Conservation (phyloP, 2,329 filamentous ascomycete genomes). For the Fusarium tanahbumbuense region DNA sequence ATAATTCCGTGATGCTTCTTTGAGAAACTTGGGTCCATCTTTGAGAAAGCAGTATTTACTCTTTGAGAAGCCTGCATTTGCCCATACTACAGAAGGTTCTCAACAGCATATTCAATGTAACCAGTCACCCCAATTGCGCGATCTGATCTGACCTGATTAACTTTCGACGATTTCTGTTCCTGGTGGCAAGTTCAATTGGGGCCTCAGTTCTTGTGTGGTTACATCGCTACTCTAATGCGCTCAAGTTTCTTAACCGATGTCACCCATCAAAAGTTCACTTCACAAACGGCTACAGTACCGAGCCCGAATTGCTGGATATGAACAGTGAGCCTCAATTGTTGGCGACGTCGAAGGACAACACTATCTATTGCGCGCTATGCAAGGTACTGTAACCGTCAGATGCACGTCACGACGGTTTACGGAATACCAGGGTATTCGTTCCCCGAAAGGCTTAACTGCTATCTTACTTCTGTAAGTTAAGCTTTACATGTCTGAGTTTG, state of each 20-base stretch:
- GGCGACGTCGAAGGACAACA: neutral
- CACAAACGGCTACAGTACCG: neutral
- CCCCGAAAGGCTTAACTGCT: constrained; percentile 16
- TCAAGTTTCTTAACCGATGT: constrained; percentile 20
- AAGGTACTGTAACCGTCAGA: constrained; percentile 15
- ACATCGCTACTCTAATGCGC: constrained; percentile 27
- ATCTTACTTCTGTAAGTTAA: neutral
- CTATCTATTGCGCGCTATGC: neutral
- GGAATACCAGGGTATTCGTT: constrained; percentile 9
- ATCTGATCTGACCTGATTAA: neutral
- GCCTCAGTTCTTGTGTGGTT: constrained; percentile 27
- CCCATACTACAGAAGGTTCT: neutral
- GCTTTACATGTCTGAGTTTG: constrained; percentile 9
- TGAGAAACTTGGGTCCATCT: neutral
- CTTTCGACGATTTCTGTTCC: constrained; percentile 28
- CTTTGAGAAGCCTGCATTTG: neutral
- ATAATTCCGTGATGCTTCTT: neutral
- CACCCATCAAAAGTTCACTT: constrained; percentile 19
- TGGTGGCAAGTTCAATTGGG: constrained; percentile 17
- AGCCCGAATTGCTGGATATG: constrained; percentile 19
- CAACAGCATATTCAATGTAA: neutral
- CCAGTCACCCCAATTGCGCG: neutral
- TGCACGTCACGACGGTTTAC: constrained; percentile 31
- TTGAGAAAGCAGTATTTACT: neutral
- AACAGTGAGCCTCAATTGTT: constrained; percentile 36